Evolutionary conservation across 164 flowering plant species (phyloP).

Genomic region (Dillenia suffruticosa): DNA sequence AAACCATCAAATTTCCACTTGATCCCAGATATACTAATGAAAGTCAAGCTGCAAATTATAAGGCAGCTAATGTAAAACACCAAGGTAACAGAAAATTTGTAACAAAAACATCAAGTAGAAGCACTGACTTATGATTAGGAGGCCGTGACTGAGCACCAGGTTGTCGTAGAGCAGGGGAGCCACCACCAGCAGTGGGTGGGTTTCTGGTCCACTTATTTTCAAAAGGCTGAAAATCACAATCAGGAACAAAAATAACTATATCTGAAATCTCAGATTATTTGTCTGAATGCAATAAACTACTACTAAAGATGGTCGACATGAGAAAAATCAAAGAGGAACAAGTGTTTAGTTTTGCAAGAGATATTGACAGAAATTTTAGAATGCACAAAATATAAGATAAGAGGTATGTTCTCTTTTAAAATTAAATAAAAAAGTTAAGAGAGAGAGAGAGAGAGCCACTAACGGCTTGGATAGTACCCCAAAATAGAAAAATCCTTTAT

Average conservation of each 20-base stretch:
- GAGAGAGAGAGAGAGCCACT: too few species aligned
- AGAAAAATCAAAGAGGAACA: too few species aligned
- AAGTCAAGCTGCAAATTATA: neutral
- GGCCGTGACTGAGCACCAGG: slow-evolving; percentile 37
- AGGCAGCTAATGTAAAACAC: neutral
- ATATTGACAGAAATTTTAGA: too few species aligned
- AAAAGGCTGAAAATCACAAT: slow-evolving; percentile 48
- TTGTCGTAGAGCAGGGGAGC: slow-evolving; percentile 31
- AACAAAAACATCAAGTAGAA: neutral
- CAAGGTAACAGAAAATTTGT: neutral
- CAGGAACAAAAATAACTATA: slow-evolving; percentile 2
- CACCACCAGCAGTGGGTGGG: slow-evolving; percentile 23
- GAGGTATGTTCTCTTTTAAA: too few species aligned
- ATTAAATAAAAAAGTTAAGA: too few species aligned
- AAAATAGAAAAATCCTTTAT: too few species aligned
- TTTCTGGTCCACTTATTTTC: slow-evolving; percentile 78
- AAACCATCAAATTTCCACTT: slow-evolving; percentile 14
- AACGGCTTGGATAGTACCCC: too few species aligned
- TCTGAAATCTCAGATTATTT: too few species aligned
- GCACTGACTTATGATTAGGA: slow-evolving; percentile 53
- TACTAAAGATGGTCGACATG: too few species aligned
- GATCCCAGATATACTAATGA: neutral
- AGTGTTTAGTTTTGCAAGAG: too few species aligned
- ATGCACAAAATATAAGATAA: too few species aligned
- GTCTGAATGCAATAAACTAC: too few species aligned